A percentile compares a stretch with the other conserved stretches of the same genome.
Conservation (phyloP, 1,284 basidiomycete species). For the Cutaneotrichosporon cavernicola region DNA sequence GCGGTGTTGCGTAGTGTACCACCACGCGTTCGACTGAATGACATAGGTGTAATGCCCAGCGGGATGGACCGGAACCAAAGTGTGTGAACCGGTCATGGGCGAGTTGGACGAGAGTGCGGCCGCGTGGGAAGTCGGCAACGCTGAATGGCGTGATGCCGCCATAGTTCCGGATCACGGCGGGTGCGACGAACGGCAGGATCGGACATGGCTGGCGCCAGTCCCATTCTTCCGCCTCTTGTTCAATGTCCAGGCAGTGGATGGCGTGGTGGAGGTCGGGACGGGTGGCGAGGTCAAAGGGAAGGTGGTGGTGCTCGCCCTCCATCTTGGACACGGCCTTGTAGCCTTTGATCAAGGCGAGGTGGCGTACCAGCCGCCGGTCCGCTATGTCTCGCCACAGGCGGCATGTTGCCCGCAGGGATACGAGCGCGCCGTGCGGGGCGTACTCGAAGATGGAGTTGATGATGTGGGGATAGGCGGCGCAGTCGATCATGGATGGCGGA, state of each 20-base stretch:
- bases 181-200: neutral
- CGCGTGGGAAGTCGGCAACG: slow-evolving; percentile 4
- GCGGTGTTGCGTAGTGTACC: neutral
- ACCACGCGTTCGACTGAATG: slow-evolving; percentile 5
- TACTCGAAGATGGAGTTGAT: slow-evolving; percentile 1
- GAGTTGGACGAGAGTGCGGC: neutral
- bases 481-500: neutral
- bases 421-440: neutral
- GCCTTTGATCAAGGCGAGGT: neutral
- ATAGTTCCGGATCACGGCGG: neutral
- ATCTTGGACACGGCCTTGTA: neutral
- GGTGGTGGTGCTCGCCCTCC: neutral
- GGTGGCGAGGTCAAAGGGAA: too few relatives aligned
- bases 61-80: neutral
- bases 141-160: neutral
- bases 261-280: neutral
- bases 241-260: neutral
- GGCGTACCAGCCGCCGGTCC: neutral
- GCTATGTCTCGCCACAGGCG: neutral
- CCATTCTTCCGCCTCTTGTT: neutral
- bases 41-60: slow-evolving; percentile 4
- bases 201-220: neutral
- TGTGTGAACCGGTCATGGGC: neutral
- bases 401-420: neutral
- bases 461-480: slow-evolving; percentile 2